These are phyloP conservation scores for Sabuloglossum arenarium DNA, from an alignment of 495 filamentous ascomycete genomes.

Conservation along the genomic window DNA sequence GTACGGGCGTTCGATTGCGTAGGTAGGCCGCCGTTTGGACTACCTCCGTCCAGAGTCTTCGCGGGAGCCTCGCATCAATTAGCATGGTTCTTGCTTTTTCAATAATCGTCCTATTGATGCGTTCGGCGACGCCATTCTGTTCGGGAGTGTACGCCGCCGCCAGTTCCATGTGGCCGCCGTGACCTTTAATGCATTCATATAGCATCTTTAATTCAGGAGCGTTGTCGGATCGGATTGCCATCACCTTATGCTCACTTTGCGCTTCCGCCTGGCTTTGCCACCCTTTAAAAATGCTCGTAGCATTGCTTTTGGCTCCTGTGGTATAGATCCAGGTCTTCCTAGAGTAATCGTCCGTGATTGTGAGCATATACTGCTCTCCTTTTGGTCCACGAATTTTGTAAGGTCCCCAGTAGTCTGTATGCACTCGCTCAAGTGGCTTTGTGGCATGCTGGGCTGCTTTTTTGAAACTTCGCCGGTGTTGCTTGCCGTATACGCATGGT, in stretches of 20 bases:
- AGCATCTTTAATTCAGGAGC: not conserved
- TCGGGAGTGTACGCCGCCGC: not conserved
- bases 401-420: not conserved
- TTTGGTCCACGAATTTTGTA: not conserved
- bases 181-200: not conserved
- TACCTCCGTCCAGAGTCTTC: not conserved
- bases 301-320: not conserved
- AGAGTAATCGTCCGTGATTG: conserved; percentile 2
- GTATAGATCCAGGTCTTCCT: not conserved
- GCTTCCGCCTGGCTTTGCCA: conserved; percentile 1
- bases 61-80: not conserved
- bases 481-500: not conserved
- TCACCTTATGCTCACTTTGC: not conserved
- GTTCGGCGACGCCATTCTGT: conserved; percentile 3
- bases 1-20: not conserved
- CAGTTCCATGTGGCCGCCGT: not conserved
- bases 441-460: not conserved
- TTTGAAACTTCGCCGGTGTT: not conserved
- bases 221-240: not conserved
- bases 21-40: not conserved
- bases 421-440: not conserved
- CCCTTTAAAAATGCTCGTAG: not conserved
- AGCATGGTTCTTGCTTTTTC: not conserved
- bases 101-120: conserved; percentile 1
- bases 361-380: conserved; percentile 1